Conservation (phyloP, 140 eudicot species). For the Cichorium intybus region DNA sequence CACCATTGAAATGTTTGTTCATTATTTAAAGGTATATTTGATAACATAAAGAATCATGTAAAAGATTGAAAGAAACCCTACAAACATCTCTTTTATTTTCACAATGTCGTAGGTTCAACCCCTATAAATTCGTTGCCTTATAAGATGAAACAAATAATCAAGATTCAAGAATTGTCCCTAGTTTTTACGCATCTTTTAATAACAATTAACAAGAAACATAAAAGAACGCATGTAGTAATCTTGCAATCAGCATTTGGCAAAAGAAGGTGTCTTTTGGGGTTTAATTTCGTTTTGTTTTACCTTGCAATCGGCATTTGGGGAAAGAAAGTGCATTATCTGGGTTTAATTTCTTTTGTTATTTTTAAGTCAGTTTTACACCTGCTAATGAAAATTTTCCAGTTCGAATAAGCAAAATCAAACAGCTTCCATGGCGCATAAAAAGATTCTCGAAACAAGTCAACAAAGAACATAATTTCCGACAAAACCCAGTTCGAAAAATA, state of each 20-base stretch:
- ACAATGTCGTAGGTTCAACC: not conserved
- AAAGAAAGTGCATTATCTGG: conserved; percentile 13
- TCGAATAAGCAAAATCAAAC: conserved; percentile 13
- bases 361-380: not conserved
- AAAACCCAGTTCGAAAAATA: conserved; percentile 26
- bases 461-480: conserved; percentile 12
- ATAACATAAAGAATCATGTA: not conserved
- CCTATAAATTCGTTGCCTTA: conserved; percentile 8
- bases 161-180: conserved; percentile 14
- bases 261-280: conserved; percentile 7
- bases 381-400: conserved; percentile 4
- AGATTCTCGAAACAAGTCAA: conserved; percentile 1
- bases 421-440: not conserved
- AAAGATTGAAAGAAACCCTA: conserved; percentile 10
- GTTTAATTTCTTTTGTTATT: not conserved
- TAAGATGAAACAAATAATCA: not conserved
- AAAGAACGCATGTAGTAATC: conserved; percentile 9
- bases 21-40: not conserved
- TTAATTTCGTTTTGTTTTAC: conserved; percentile 4
- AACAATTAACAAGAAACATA: conserved; percentile 4
- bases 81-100: not conserved
- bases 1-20: not conserved
- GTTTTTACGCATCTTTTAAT: conserved; percentile 8
- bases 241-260: conserved; percentile 13
- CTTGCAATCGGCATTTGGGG: not conserved